phyloP scores from a whole-genome alignment of 2,329 filamentous ascomycete genomes.

The Celoporthe dispersa region DNA sequence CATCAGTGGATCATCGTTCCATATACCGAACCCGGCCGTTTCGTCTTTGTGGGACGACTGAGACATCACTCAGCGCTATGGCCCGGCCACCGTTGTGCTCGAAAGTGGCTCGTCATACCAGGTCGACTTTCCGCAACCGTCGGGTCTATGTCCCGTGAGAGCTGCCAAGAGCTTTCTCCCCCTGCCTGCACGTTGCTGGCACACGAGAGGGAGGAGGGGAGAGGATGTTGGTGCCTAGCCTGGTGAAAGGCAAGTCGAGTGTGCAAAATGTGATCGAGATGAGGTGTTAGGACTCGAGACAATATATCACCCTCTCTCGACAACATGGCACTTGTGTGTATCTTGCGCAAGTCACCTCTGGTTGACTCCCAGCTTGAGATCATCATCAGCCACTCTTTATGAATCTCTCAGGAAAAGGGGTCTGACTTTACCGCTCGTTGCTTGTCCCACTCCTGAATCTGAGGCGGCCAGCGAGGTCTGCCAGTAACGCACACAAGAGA shows the following conservation, averaged over 20 bases:
- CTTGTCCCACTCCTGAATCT: neutral
- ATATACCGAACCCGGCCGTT: neutral
- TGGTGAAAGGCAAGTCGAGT: neutral
- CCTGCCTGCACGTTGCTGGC: neutral
- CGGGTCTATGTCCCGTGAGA: neutral
- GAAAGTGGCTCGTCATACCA: neutral
- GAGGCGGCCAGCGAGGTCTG: neutral
- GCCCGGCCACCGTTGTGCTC: neutral
- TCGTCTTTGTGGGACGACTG: neutral
- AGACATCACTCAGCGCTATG: neutral
- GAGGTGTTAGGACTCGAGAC: neutral
- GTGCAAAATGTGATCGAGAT: neutral
- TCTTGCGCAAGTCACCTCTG: neutral
- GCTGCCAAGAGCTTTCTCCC: neutral
- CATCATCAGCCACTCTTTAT: neutral
- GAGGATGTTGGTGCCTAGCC: neutral
- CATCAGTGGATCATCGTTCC: neutral
- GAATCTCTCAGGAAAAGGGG: neutral
- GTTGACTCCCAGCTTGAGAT: neutral
- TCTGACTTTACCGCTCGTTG: neutral
- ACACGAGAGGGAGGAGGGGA: too few relatives aligned
- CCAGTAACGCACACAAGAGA: neutral
- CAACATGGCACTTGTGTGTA: neutral
- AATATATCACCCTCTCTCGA: neutral
- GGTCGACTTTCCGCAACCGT: slow-evolving; percentile 4